phyloP scores from a whole-genome alignment of 2,329 filamentous ascomycete species.

The Alternaria sp. region DNA sequence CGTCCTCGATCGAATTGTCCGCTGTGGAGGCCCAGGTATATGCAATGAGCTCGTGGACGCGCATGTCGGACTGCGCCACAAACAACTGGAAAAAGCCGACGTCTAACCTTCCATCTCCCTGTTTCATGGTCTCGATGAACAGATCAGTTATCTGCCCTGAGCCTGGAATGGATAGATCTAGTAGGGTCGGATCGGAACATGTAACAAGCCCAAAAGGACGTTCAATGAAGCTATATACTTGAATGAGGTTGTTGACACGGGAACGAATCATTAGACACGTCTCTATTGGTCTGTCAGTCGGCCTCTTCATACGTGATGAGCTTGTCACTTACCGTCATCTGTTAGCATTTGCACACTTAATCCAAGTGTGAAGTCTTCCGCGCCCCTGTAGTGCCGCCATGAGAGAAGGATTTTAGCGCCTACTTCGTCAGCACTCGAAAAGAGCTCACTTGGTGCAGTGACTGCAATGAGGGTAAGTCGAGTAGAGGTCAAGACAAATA shows the following conservation, averaged over 20 bases:
- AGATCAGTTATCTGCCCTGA: slow-evolving; percentile 26
- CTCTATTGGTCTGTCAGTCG: slow-evolving; percentile 34
- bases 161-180: slow-evolving; percentile 29
- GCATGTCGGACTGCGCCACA: slow-evolving; percentile 34
- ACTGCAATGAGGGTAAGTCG: slow-evolving; percentile 62
- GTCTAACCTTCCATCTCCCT: slow-evolving; percentile 29
- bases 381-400: slow-evolving; percentile 64
- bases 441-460: slow-evolving; percentile 37
- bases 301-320: not conserved
- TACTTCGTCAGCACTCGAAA: slow-evolving; percentile 28
- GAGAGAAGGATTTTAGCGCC: slow-evolving; percentile 54
- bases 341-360: slow-evolving; percentile 39
- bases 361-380: slow-evolving; percentile 62
- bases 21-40: slow-evolving; percentile 14
- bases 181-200: slow-evolving; percentile 38
- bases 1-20: slow-evolving; percentile 2
- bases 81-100: slow-evolving; percentile 42
- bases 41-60: slow-evolving; percentile 38
- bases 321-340: slow-evolving; percentile 41
- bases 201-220: slow-evolving; percentile 21
- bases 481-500: slow-evolving; percentile 67
- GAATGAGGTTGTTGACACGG: slow-evolving; percentile 40
- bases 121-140: slow-evolving; percentile 32
- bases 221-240: slow-evolving; percentile 41
- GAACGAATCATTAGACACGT: slow-evolving; percentile 47